Conservation (phyloP, 1,284 basidiomycete species). For the Anthracocystis walkeri region DNA sequence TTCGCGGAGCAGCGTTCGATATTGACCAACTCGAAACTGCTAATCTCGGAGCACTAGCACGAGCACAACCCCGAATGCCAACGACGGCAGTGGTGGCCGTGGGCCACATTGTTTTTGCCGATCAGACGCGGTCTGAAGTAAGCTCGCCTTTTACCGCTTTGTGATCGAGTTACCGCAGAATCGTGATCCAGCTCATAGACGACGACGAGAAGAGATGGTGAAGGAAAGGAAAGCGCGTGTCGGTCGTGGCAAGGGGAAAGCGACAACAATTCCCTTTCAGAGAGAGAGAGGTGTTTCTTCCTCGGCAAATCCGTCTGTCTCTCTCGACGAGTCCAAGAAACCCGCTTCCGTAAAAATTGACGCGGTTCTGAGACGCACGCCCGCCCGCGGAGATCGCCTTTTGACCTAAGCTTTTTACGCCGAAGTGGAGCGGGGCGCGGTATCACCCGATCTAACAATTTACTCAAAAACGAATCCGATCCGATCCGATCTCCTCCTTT, state of each 20-base stretch:
- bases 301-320: too few species aligned
- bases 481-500: background rate
- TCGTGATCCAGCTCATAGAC: too few species aligned
- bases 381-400: constrained; percentile 7
- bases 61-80: constrained; percentile 34
- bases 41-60: constrained; percentile 15
- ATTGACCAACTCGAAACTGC: constrained; percentile 19
- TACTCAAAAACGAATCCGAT: background rate
- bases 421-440: background rate
- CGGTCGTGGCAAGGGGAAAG: too few species aligned
- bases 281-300: too few species aligned
- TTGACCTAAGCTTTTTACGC: background rate
- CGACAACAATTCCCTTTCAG: too few species aligned
- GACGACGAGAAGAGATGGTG: too few species aligned
- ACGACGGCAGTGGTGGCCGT: constrained; percentile 34
- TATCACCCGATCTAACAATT: constrained; percentile 1
- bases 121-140: background rate
- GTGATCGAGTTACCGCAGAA: too few species aligned
- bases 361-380: too few species aligned
- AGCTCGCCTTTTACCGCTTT: too few species aligned
- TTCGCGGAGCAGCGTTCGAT: constrained; percentile 11
- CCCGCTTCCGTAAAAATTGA: constrained; percentile 12
- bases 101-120: constrained; percentile 31
- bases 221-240: too few species aligned
- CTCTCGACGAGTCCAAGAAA: too few species aligned